A percentile compares a stretch with the other conserved stretches of the same genome.
phyloP scores from a whole-genome alignment of 371 early-diverging fungal species.

The Entomophthora muscae region DNA sequence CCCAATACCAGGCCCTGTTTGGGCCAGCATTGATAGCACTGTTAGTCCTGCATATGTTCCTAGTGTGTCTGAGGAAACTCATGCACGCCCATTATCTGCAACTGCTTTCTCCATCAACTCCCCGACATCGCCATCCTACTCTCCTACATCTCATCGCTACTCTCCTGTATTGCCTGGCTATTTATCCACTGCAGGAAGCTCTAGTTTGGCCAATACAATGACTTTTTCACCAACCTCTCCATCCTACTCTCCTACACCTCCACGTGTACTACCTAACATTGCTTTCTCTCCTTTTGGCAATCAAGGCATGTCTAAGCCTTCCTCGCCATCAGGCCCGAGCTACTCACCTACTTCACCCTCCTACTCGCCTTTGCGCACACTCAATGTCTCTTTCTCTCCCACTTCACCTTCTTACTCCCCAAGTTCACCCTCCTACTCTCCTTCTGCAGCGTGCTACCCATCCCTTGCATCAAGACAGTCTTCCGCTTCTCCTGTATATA shows the following conservation, averaged over 20 bases:
- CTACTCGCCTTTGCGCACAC: constrained; percentile 45
- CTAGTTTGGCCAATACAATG: constrained; percentile 49
- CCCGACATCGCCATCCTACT: constrained; percentile 35
- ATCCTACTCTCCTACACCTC: constrained; percentile 30
- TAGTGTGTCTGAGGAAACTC: constrained; percentile 23
- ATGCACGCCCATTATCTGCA: no score
- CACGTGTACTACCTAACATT: constrained; percentile 16
- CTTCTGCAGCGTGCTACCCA: constrained; percentile 44
- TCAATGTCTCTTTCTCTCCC: constrained; percentile 56
- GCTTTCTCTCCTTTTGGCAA: background rate
- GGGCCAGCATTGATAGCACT: constrained; percentile 55
- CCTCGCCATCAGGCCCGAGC: constrained; percentile 52
- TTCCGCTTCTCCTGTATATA: constrained; percentile 23
- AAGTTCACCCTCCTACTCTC: constrained; percentile 58
- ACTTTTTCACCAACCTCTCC: constrained; percentile 22
- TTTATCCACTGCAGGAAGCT: constrained; percentile 25
- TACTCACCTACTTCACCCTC: constrained; percentile 56
- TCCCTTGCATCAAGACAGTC: constrained; percentile 27
- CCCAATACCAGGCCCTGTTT: constrained; percentile 64
- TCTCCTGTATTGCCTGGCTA: constrained; percentile 56
- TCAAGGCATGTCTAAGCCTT: constrained; percentile 26
- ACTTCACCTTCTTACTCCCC: constrained; percentile 59
- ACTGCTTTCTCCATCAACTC: constrained; percentile 30
- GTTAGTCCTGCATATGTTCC: constrained; percentile 29
- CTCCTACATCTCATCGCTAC: constrained; percentile 42